Base-by-base conservation (phyloP, 1,284 basidiomycete genomes). In the Austroboletus niveus region DNA sequence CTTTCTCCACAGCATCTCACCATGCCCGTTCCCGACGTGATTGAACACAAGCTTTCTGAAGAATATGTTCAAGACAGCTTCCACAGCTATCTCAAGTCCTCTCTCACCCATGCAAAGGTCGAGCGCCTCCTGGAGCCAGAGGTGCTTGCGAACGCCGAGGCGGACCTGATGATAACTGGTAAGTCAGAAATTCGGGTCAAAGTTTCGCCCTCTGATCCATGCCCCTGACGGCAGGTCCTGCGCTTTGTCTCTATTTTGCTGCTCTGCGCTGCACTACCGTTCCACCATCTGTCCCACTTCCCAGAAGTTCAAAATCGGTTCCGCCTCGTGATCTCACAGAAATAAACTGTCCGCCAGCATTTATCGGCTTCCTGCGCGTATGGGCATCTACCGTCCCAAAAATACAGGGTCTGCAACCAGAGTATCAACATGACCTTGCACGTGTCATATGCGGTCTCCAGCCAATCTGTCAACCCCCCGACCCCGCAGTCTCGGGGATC, bases 131-230 rank as follows among this genome's bases (percentile, higher is more conserved):
- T 93, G 36, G 85, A 87, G 62, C 77, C 81, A 8, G 82, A 88
- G 32, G 68, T 87, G 4, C 72, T 91, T 10, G 84, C 83, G 34
- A 86, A 84, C 51, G 88, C 88, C 30, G 85, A 89, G 69, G 80
- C 75, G 0, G 88, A 92, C 71, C 68, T 92, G 34, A 89, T 90
- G 86, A 85, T 90, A 49, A 86, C 86, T 61, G 89, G 88, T 84
- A 47, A 55, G 79, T 66, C 32, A 24, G 20, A 3, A 81, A 82
- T 1, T 79, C 69, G 72, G 17, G 40, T 73, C 29, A 27, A 29
- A 8, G 7, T 5, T n/a, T 42, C 24, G 10, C 24, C n/a, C 85
- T 42, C 72, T 75, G 8, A 60, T 62, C 8, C 46, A 59, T 10
- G 1, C 20, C 27, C 20, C 12, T 48, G 78, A 52, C 73, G 9